These are phyloP conservation scores for Cordyceps tenuipes DNA, from an alignment of 2,329 filamentous ascomycete species.

Conservation along the genomic window DNA sequence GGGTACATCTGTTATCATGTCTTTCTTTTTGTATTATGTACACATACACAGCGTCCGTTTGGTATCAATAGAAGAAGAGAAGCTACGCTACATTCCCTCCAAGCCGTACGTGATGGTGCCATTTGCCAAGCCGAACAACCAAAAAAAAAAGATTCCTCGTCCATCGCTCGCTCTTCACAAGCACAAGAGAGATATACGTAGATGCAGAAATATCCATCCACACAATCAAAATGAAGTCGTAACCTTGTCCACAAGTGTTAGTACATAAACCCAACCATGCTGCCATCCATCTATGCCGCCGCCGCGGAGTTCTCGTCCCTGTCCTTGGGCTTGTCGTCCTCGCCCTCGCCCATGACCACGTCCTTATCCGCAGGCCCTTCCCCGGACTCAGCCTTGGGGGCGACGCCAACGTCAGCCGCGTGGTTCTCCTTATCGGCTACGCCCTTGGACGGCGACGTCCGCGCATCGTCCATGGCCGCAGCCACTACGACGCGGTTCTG, in stretches of 20 bases:
- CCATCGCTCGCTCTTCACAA: not conserved
- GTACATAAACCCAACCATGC: not conserved
- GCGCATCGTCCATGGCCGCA: constrained; percentile 12
- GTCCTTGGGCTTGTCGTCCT: constrained; percentile 13
- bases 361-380: constrained; percentile 18
- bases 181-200: not conserved
- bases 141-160: not conserved
- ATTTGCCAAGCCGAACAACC: constrained; percentile 2
- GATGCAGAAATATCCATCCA: not conserved
- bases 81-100: not conserved
- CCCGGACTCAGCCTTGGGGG: not conserved
- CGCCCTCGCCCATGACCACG: constrained; percentile 24
- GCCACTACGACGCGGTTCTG: constrained; percentile 11
- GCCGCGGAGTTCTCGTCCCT: constrained; percentile 1
- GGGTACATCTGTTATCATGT: not conserved
- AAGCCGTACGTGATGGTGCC: not conserved
- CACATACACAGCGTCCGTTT: not conserved
- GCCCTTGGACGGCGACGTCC: constrained; percentile 17
- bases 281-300: constrained; percentile 1
- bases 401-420: not conserved
- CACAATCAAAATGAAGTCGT: not conserved
- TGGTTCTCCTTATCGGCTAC: constrained; percentile 43
- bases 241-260: not conserved
- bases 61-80: constrained; percentile 10
- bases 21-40: constrained; percentile 3